Conservation (phyloP, 495 filamentous ascomycete genomes). For the Neurospora terricola region DNA sequence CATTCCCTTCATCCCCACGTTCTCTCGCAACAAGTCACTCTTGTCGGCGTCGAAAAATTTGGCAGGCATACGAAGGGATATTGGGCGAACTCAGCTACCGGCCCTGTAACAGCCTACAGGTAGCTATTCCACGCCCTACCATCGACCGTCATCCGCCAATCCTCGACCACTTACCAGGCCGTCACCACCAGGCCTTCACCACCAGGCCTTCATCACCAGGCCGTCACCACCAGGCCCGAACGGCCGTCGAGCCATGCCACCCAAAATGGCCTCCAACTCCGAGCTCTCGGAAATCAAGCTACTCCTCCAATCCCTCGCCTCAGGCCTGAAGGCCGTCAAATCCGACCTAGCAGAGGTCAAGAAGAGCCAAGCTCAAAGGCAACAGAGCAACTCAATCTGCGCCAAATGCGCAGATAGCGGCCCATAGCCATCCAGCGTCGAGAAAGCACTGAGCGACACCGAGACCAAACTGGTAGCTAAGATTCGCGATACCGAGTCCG, state of each 20-base stretch:
- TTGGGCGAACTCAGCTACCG: background rate
- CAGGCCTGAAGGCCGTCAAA: background rate
- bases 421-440: background rate
- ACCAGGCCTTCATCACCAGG: background rate
- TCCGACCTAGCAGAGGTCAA: background rate
- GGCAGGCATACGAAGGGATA: background rate
- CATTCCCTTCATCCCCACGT: too few relatives aligned
- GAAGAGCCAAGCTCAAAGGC: background rate
- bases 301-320: background rate
- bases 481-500: background rate
- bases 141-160: background rate
- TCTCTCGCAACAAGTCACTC: too few relatives aligned
- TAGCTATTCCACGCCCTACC: background rate
- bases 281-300: background rate
- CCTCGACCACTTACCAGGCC: background rate
- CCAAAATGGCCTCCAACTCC: background rate
- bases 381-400: background rate
- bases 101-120: background rate
- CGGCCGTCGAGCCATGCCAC: background rate
- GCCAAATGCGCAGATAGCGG: background rate
- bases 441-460: background rate
- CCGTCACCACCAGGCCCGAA: background rate
- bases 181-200: background rate
- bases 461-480: background rate
- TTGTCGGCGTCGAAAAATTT: too few relatives aligned